Conservation (phyloP, 306 rosid genomes). For the Cicer pinnatifidum region DNA sequence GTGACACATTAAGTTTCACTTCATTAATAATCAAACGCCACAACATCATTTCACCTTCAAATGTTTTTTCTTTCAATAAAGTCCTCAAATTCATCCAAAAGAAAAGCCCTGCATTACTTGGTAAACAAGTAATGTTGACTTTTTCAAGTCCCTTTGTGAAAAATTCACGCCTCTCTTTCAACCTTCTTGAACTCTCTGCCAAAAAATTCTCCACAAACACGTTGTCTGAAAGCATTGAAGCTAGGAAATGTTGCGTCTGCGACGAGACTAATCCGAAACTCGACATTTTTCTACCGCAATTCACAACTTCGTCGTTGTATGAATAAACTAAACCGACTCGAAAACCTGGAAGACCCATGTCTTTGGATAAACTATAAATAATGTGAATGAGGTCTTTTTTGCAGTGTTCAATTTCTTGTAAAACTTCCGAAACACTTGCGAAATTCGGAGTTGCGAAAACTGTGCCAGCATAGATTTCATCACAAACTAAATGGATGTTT, state of each 20-base stretch:
- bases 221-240: conserved; percentile 67
- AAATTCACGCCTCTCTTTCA: conserved; percentile 45
- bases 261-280: conserved; percentile 86
- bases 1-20: conserved; percentile 84
- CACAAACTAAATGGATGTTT: conserved; percentile 80
- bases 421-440: conserved; percentile 65
- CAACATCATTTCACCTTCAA: conserved; percentile 69
- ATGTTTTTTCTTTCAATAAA: conserved; percentile 57
- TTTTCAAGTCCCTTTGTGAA: conserved; percentile 65
- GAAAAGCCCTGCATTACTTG: conserved; percentile 76
- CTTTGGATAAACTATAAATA: conserved; percentile 80
- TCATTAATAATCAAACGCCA: conserved; percentile 74
- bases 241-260: conserved; percentile 72
- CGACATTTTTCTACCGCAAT: conserved; percentile 70
- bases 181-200: conserved; percentile 59
- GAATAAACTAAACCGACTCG: conserved; percentile 89
- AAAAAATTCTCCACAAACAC: conserved; percentile 55
- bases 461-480: conserved; percentile 85
- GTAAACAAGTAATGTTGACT: conserved; percentile 66
- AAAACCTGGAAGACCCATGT: conserved; percentile 88
- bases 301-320: conserved; percentile 68
- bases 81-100: conserved; percentile 79
- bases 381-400: conserved; percentile 74
- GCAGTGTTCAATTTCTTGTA: conserved; percentile 53
- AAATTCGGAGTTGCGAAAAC: conserved; percentile 55